Conservation (phyloP, 495 filamentous ascomycete genomes). For the Lichenothelia convexa region DNA sequence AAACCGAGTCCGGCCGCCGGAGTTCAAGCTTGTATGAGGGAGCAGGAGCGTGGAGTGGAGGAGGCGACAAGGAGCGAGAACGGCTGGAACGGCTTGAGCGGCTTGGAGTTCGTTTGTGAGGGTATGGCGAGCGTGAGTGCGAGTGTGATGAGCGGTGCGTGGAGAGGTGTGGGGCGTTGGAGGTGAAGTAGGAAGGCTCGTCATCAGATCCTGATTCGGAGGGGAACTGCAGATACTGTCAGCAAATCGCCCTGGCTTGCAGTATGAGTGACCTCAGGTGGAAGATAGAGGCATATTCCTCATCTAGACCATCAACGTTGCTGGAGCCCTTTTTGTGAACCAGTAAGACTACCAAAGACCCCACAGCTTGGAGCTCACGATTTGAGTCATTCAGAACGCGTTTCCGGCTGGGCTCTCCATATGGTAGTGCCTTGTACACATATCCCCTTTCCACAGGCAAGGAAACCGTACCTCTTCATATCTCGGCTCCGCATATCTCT, state of each 20-base stretch:
- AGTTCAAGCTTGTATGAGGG: constrained; percentile 46
- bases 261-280: no score
- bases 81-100: constrained; percentile 2
- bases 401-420: no score
- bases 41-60: not conserved
- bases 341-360: no score
- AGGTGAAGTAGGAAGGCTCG: constrained; percentile 73
- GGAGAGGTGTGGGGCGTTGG: constrained; percentile 37
- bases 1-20: constrained; percentile 50
- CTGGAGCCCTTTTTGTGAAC: no score
- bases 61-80: constrained; percentile 1
- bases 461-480: not conserved
- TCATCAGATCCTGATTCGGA: constrained; percentile 44
- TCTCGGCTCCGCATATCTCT: not conserved
- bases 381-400: no score
- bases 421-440: no score
- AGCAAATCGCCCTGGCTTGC: not conserved
- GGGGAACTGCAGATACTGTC: not conserved
- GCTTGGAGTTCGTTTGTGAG: constrained; percentile 5
- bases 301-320: no score
- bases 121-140: constrained; percentile 33
- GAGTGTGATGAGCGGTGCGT: no score
- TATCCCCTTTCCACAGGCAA: not conserved
- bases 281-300: not conserved
- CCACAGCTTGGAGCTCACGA: no score